phyloP scores from a whole-genome alignment of 2,329 filamentous ascomycete species.

The Ophiostoma piceae region DNA sequence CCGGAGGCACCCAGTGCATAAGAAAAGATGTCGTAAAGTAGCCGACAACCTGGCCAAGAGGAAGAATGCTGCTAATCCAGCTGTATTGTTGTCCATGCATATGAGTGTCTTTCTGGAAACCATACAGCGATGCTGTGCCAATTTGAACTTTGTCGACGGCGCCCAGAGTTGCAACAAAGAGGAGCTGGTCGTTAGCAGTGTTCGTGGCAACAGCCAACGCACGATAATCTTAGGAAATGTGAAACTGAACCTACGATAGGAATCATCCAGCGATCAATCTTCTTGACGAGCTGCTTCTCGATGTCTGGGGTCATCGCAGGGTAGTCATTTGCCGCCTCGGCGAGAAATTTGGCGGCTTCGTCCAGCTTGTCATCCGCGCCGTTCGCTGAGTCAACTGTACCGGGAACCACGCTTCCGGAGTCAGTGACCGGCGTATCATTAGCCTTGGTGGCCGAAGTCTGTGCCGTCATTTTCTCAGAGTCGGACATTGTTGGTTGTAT shows the following conservation, averaged over 20 bases:
- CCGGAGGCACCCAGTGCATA: slow-evolving; percentile 31
- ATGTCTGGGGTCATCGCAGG: background rate
- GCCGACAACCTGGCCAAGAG: slow-evolving; percentile 28
- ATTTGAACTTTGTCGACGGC: slow-evolving; percentile 12
- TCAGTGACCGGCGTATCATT: background rate
- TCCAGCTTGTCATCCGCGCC: background rate
- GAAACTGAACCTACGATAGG: background rate
- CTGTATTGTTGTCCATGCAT: slow-evolving; percentile 17
- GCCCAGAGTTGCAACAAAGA: background rate
- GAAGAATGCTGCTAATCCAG: slow-evolving; percentile 15
- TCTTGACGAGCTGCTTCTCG: background rate
- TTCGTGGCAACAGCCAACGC: background rate
- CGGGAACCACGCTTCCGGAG: background rate
- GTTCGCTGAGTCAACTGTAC: background rate
- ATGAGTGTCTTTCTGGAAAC: slow-evolving; percentile 3
- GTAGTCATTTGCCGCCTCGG: background rate
- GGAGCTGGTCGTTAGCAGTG: background rate
- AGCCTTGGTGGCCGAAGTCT: background rate
- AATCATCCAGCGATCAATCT: slow-evolving; percentile 9
- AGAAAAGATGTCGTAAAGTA: slow-evolving; percentile 28
- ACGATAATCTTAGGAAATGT: too few relatives aligned
- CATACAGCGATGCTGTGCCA: slow-evolving; percentile 2
- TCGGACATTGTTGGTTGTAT: background rate
- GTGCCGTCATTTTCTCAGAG: background rate
- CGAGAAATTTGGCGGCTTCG: background rate